These are phyloP conservation scores for Populus hybrid DNA, from an alignment of 441 rosid species.

Conservation along the genomic window DNA sequence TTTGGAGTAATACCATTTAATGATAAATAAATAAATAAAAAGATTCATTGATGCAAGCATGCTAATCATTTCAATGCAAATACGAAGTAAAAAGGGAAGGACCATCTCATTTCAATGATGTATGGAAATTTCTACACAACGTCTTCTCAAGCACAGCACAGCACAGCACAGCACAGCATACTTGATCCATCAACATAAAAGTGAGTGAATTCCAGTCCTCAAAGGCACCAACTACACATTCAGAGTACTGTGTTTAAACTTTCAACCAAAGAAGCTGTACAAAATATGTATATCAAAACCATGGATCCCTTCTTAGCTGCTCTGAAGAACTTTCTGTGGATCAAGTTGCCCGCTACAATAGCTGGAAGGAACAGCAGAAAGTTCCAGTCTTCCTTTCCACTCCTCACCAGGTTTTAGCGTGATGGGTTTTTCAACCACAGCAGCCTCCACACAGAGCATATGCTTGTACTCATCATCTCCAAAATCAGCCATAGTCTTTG, in stretches of 20 bases:
- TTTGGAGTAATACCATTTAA: too few relatives aligned
- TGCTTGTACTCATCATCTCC: conserved; percentile 89
- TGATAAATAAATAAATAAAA: too few relatives aligned
- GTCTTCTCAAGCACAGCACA: neutral
- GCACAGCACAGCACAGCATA: too few relatives aligned
- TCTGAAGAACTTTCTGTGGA: conserved; percentile 58
- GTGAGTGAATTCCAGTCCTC: conserved; percentile 1
- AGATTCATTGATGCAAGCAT: too few relatives aligned
- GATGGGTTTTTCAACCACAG: conserved; percentile 70
- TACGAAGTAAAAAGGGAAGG: neutral
- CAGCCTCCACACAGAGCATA: conserved; percentile 86
- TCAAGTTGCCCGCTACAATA: conserved; percentile 96
- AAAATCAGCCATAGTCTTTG: conserved; percentile 72
- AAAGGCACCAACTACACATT: neutral
- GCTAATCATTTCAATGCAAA: too few relatives aligned
- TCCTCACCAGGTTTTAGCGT: conserved; percentile 85
- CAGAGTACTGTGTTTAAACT: conserved; percentile 2
- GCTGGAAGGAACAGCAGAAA: conserved; percentile 87
- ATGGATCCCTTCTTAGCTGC: conserved; percentile 35
- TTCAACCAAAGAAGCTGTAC: conserved; percentile 40
- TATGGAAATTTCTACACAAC: neutral
- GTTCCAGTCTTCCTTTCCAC: conserved; percentile 86
- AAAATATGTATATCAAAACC: conserved; percentile 16
- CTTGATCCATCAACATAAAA: neutral
- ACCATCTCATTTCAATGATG: neutral